Evolutionary conservation across 2,329 filamentous ascomycete genomes (phyloP).

Genomic region (Seiridium cupressi): DNA sequence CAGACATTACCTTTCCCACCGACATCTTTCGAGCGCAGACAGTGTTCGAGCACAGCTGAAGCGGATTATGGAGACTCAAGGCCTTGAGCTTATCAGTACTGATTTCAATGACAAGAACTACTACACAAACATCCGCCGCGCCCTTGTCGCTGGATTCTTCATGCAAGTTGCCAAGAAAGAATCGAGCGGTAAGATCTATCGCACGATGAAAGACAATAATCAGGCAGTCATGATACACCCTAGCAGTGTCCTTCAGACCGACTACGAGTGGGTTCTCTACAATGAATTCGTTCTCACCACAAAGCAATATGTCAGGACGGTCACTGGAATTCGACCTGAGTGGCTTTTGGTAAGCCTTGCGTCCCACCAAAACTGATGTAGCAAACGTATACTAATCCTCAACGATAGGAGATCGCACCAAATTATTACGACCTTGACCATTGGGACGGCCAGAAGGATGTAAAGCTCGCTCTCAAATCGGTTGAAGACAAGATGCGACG

Average conservation of each 20-base stretch:
- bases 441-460: slow-evolving; percentile 79
- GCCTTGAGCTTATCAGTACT: slow-evolving; percentile 82
- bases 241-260: slow-evolving; percentile 82
- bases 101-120: slow-evolving; percentile 95
- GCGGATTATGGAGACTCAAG: slow-evolving; percentile 94
- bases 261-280: slow-evolving; percentile 96
- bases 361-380: not conserved
- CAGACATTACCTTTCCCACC: slow-evolving; percentile 89
- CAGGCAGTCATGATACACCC: slow-evolving; percentile 92
- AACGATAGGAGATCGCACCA: slow-evolving; percentile 78
- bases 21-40: slow-evolving; percentile 87
- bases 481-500: slow-evolving; percentile 60
- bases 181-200: slow-evolving; percentile 82
- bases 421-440: slow-evolving; percentile 83
- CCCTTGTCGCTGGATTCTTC: slow-evolving; percentile 93
- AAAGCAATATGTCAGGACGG: slow-evolving; percentile 96
- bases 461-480: slow-evolving; percentile 65
- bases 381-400: not conserved
- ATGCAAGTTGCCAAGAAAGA: slow-evolving; percentile 99
- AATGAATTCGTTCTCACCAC: slow-evolving; percentile 98
- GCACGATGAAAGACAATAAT: slow-evolving; percentile 95
- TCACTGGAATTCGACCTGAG: slow-evolving; percentile 87
- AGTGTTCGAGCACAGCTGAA: slow-evolving; percentile 89
- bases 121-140: slow-evolving; percentile 94
- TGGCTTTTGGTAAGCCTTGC: slow-evolving; percentile 75